phyloP scores from a whole-genome alignment of 164 flowering plant species.

The Stephania cephalantha region DNA sequence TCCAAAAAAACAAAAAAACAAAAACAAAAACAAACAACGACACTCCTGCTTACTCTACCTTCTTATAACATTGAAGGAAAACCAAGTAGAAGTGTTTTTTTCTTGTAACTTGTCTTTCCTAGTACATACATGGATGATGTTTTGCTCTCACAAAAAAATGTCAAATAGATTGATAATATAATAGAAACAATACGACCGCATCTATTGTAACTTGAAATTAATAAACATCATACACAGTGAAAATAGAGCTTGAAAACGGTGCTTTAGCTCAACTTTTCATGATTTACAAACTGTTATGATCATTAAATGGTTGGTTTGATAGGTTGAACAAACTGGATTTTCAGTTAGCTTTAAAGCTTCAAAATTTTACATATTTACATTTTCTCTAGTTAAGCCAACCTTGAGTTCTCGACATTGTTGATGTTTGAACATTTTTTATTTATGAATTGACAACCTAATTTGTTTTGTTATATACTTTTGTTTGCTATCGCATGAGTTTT shows the following conservation, averaged over 20 bases:
- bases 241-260: background rate
- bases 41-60: too few species aligned
- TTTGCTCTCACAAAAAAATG: background rate
- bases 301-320: background rate
- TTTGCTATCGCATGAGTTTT: background rate
- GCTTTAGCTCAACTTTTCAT: background rate
- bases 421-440: background rate
- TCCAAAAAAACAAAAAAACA: too few species aligned
- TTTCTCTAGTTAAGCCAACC: background rate
- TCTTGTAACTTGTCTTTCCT: background rate
- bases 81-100: too few species aligned
- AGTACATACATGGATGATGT: background rate
- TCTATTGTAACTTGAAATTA: background rate
- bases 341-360: background rate
- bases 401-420: background rate
- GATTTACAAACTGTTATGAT: background rate
- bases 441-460: background rate
- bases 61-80: too few species aligned
- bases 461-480: background rate
- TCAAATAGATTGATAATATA: background rate
- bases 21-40: too few species aligned
- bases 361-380: background rate
- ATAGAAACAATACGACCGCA: background rate
- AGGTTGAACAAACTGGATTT: background rate
- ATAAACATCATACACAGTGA: background rate